phyloP scores from a whole-genome alignment of 495 filamentous ascomycete species.

The Hapsidospora chrysogenum region DNA sequence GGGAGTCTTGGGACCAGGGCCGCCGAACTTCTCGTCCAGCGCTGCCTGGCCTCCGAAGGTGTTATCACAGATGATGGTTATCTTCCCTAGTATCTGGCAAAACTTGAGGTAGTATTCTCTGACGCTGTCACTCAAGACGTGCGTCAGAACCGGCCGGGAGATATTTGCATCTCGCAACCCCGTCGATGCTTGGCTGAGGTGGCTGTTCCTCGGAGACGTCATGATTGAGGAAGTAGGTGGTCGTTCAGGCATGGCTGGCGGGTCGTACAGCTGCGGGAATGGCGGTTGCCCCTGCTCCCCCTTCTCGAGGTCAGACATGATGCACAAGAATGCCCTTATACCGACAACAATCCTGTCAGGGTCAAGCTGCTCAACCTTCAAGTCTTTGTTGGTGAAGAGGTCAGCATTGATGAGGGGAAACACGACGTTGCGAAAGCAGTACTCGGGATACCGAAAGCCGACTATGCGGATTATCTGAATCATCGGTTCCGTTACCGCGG shows the following conservation, averaged over 20 bases:
- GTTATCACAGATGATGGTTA: conserved; percentile 89
- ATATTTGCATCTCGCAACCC: conserved; percentile 34
- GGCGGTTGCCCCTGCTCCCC: conserved; percentile 62
- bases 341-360: conserved; percentile 94
- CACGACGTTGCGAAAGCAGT: conserved; percentile 79
- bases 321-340: conserved; percentile 79
- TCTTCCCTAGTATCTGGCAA: conserved; percentile 87
- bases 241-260: background rate
- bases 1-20: conserved; percentile 77
- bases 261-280: conserved; percentile 47
- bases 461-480: conserved; percentile 91
- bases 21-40: conserved; percentile 84
- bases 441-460: conserved; percentile 81
- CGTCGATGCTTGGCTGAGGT: background rate
- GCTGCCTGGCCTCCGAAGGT: conserved; percentile 92
- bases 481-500: conserved; percentile 67
- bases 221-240: conserved; percentile 15
- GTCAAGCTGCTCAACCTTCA: conserved; percentile 83
- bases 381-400: conserved; percentile 58
- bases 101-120: conserved; percentile 77
- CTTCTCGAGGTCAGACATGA: conserved; percentile 89
- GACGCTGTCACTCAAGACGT: conserved; percentile 54
- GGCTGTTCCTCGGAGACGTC: conserved; percentile 5
- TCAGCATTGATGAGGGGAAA: conserved; percentile 93
- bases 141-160: conserved; percentile 58